phyloP scores from a whole-genome alignment of 2,329 filamentous ascomycete genomes.

The Penicillium olsonii region DNA sequence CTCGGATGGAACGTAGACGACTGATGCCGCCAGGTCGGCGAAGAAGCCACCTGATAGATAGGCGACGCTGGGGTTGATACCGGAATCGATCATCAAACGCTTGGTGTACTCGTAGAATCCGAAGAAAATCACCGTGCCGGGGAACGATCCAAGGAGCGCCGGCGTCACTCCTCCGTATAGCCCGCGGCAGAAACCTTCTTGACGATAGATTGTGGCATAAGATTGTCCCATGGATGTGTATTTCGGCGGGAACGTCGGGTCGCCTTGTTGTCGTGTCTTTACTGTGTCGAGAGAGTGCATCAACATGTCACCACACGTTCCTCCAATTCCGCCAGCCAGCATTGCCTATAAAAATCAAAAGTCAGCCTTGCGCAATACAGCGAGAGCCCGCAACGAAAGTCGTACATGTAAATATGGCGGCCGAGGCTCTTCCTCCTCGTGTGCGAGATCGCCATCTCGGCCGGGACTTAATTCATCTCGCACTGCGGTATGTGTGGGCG shows the following conservation, averaged over 20 bases:
- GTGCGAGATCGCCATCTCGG: slow-evolving; percentile 39
- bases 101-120: slow-evolving; percentile 97
- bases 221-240: slow-evolving; percentile 89
- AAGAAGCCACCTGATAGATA: slow-evolving; percentile 89
- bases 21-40: slow-evolving; percentile 86
- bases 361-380: slow-evolving; percentile 9
- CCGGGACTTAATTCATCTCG: slow-evolving; percentile 17
- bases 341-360: slow-evolving; percentile 67
- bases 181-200: slow-evolving; percentile 83
- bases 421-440: slow-evolving; percentile 55
- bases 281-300: slow-evolving; percentile 99
- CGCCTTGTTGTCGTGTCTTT: slow-evolving; percentile 96
- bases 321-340: slow-evolving; percentile 90
- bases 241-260: slow-evolving; percentile 87
- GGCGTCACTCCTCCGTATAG: slow-evolving; percentile 93
- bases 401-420: slow-evolving; percentile 67
- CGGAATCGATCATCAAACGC: slow-evolving; percentile 79
- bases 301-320: slow-evolving; percentile 90
- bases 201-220: slow-evolving; percentile 88
- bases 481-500: slow-evolving; percentile 23
- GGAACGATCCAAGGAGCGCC: slow-evolving; percentile 87
- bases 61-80: slow-evolving; percentile 77
- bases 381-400: slow-evolving; percentile 15
- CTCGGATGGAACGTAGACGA: slow-evolving; percentile 95
- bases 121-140: slow-evolving; percentile 92